A percentile compares a stretch with the other conserved stretches of the same genome.
Conservation (phyloP, 1,284 basidiomycete genomes). For the Salmacisia buchloeana region DNA sequence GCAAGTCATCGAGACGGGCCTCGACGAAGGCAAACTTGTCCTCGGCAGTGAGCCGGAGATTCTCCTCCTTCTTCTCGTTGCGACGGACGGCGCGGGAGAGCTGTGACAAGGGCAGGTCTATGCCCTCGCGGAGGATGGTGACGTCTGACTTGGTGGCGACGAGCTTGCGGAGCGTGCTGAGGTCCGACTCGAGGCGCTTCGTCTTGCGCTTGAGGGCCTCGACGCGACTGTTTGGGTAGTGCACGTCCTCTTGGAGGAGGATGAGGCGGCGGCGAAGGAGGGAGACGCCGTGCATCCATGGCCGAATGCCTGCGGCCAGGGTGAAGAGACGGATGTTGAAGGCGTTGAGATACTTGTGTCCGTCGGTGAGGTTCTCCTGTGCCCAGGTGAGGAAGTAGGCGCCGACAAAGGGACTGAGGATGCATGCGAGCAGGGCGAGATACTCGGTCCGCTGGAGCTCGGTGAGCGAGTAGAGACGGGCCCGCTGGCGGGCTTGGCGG, state of each 20-base stretch:
- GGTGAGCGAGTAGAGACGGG: conserved; percentile 27
- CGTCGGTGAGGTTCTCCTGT: conserved; percentile 44
- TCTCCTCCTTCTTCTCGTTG: conserved; percentile 42
- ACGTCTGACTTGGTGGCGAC: conserved; percentile 48
- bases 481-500: conserved; percentile 7
- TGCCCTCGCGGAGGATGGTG: conserved; percentile 41
- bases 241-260: conserved; percentile 44
- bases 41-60: conserved; percentile 33
- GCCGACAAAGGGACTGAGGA: conserved; percentile 47
- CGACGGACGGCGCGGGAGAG: conserved; percentile 47
- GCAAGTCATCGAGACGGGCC: conserved; percentile 39
- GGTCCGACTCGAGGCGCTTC: conserved; percentile 44
- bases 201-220: conserved; percentile 43
- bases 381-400: conserved; percentile 48
- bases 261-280: conserved; percentile 35
- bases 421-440: conserved; percentile 39
- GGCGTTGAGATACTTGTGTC: conserved; percentile 42
- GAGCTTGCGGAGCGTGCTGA: conserved; percentile 29
- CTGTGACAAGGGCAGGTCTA: conserved; percentile 45
- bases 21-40: conserved; percentile 43
- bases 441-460: conserved; percentile 48
- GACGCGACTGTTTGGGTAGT: conserved; percentile 44
- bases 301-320: conserved; percentile 50
- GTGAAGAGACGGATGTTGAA: conserved; percentile 50
- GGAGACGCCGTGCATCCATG: conserved; percentile 34